Evolutionary conservation across 495 filamentous ascomycete genomes (phyloP), one percentile per base, ranked within the genome.

Genomic region (Terfezia boudieri): DNA sequence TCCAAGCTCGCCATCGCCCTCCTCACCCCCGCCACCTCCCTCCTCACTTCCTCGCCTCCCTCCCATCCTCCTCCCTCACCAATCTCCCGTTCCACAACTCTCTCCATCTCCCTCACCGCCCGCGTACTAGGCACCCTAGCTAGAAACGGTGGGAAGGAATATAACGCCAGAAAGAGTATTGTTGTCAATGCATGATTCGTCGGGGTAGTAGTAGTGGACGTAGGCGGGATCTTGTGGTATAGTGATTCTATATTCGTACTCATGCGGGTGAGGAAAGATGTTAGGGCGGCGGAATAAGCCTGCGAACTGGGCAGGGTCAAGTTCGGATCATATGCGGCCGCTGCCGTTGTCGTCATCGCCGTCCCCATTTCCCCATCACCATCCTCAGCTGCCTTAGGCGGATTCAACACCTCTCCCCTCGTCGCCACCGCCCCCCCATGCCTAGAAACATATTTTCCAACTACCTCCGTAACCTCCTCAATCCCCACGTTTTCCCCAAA

Each of bases 1-100:
- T 61, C 59, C 10, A 61, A 50, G 10, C 61, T 59, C 38, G 60
- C 61, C 61, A 64, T 60, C 46, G 63, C 61, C 49, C 51, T 51
- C 53, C 61, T 58, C 26, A 64, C 59, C 2, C 46, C 56, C n/a
- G 14, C 56, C 10, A 50, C 56, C 51, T 64, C 61, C 10, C 23
- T 56, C 22, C 22, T 36, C 43, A 64, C 58, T 53, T 64, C 61
- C 23, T 48, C 53, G 11, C 60, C 37, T 50, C 20, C 20, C 20
- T 20, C 20, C 20, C 20, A 20, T 20, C 20, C 20, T 20, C 20
- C 20, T 20, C 20, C 20, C 20, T 63, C 61, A 12, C 14, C 53
- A 26, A 23, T 37, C 41, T 55, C 43, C 23, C 22, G 55, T 36
- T 53, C 43, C 8, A 37, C 32, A 52, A 63, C 55, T 35, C 56